These are phyloP conservation scores for Saraca asoca DNA, from an alignment of 331 rosid species.

Conservation along the genomic window DNA sequence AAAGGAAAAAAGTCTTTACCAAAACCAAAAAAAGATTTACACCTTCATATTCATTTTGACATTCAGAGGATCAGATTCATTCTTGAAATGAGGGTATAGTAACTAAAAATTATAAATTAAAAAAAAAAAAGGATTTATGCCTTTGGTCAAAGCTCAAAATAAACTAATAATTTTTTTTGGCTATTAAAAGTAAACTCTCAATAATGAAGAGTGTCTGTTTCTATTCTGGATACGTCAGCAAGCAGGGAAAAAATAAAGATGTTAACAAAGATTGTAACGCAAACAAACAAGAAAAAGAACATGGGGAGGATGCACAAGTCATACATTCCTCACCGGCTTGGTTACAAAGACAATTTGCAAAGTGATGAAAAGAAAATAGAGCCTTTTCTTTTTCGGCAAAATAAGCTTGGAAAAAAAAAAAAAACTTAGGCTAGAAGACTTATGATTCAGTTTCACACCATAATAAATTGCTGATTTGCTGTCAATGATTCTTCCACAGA, in stretches of 20 bases:
- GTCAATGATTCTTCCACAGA: slow-evolving; percentile 13
- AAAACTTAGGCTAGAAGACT: neutral
- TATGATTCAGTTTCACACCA: slow-evolving; percentile 33
- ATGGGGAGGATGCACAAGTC: slow-evolving; percentile 27
- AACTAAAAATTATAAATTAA: neutral
- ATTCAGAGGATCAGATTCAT: neutral
- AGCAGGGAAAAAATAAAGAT: neutral
- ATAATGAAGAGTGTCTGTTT: slow-evolving; percentile 1
- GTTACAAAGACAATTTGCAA: slow-evolving; percentile 37
- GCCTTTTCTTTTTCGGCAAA: slow-evolving; percentile 62
- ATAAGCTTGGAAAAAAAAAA: slow-evolving; percentile 26
- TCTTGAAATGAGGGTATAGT: neutral
- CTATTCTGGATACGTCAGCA: slow-evolving; percentile 1
- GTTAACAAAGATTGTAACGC: slow-evolving; percentile 1
- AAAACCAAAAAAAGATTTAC: neutral
- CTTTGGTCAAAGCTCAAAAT: slow-evolving; percentile 33
- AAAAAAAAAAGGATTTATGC: slow-evolving; percentile 19
- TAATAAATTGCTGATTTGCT: slow-evolving; percentile 25
- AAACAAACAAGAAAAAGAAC: slow-evolving; percentile 36
- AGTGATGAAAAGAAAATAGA: neutral
- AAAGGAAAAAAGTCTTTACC: neutral
- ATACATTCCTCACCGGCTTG: slow-evolving; percentile 44
- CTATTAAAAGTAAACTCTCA: too few relatives aligned
- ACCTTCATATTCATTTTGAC: neutral
- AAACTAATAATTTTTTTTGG: slow-evolving; percentile 7